Conservation (phyloP, 805 yeast genomes). For the Yamadazyma sp. region DNA sequence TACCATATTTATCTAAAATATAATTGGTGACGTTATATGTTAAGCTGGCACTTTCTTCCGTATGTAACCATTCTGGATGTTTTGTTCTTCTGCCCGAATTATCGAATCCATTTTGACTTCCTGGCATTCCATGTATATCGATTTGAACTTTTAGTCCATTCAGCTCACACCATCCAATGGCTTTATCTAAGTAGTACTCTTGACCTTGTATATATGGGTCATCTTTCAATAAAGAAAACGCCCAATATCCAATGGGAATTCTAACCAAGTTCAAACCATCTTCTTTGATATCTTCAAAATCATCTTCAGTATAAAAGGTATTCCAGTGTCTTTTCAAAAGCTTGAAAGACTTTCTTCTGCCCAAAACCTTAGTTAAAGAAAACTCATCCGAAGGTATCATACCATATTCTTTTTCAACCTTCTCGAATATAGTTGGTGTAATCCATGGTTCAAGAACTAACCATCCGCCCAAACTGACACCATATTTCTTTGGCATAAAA, state of each 20-base stretch:
- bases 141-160: slow-evolving; percentile 64
- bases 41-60: slow-evolving; percentile 9
- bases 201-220: slow-evolving; percentile 74
- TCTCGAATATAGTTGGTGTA: slow-evolving; percentile 56
- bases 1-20: slow-evolving; percentile 16
- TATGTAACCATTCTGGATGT: slow-evolving; percentile 15
- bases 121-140: slow-evolving; percentile 80
- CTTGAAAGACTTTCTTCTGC: slow-evolving; percentile 29
- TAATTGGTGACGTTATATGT: slow-evolving; percentile 14
- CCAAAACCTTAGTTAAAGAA: slow-evolving; percentile 40
- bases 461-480: slow-evolving; percentile 60
- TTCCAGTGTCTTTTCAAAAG: slow-evolving; percentile 53
- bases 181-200: slow-evolving; percentile 57
- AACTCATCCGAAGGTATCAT: slow-evolving; percentile 59
- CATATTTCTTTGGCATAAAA: slow-evolving; percentile 9
- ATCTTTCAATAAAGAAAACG: slow-evolving; percentile 45
- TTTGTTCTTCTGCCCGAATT: slow-evolving; percentile 62
- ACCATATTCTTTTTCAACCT: slow-evolving; percentile 21
- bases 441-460: slow-evolving; percentile 67
- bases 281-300: slow-evolving; percentile 46
- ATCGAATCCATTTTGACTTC: slow-evolving; percentile 87
- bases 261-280: slow-evolving; percentile 65
- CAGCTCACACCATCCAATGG: slow-evolving; percentile 63
- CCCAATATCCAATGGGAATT: slow-evolving; percentile 82
- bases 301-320: slow-evolving; percentile 56